Base-by-base conservation (phyloP, 306 rosid genomes). In the Cicer pinnatifidum region DNA sequence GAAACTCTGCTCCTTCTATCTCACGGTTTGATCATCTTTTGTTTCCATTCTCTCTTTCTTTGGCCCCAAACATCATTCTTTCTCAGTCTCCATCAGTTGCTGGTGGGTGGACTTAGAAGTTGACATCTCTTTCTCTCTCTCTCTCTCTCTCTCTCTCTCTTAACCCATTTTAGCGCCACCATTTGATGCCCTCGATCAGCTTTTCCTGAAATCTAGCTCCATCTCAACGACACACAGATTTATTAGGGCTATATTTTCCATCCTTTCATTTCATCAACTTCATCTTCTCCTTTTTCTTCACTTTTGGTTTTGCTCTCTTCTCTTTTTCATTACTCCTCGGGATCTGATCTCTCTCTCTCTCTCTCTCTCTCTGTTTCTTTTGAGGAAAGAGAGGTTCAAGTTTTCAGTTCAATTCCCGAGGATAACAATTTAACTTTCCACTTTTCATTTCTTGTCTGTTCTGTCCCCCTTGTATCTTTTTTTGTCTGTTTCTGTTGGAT, bases 111-210 rank as follows among this genome's bases (percentile, higher is more conserved):
- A 78, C 68, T 72, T 57, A 83, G 80, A 81, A 61, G 73, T 66
- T 82, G 83, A 77, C 87, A 85, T 19, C 65, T 79, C 65, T 73
- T 40, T 57, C 69, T 73, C 20, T 63, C 69, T 73, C 20, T 63
- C 78, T 81, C 84, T 53, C 60, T 78, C 81, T 66, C 77, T 67
- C 38, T n/a, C n/a, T n/a, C n/a, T n/a, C n/a, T n/a, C n/a, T n/a
- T n/a, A 82, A 85, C 86, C 90, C 89, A 79, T 81, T 82, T 85
- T 80, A 91, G 92, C 91, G 87, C 96, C 89, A 62, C 82, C 86
- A 84, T 83, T 87, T 81, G 54, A 73, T 73, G 51, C 16, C 16
- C 75, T 69, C 33, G 4, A 28, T 28, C 72, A 68, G 89, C 92
- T 88, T 88, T 91, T 82, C 86, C 87, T 83, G 79, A 85, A 91